A percentile compares a stretch with the other conserved stretches of the same genome.
phyloP scores from a whole-genome alignment of 306 rosid species.

The Myrica gale region DNA sequence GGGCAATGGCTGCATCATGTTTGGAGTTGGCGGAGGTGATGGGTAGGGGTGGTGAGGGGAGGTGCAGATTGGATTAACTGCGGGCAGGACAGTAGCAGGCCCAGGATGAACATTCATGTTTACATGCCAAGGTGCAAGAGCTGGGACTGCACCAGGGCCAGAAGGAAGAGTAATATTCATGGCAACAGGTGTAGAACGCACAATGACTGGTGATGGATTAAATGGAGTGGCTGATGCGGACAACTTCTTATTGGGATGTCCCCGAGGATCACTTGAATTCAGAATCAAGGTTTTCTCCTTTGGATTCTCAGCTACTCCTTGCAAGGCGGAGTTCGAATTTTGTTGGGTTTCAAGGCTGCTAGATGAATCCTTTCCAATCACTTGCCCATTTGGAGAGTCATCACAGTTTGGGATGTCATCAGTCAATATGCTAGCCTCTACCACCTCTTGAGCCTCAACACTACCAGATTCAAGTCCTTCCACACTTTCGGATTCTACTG shows the following conservation, averaged over 20 bases:
- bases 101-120: conserved; percentile 88
- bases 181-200: conserved; percentile 69
- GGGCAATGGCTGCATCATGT: conserved; percentile 86
- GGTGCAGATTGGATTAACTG: conserved; percentile 71
- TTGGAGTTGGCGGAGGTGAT: conserved; percentile 91
- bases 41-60: conserved; percentile 89
- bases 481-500: conserved; percentile 32
- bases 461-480: conserved; percentile 41
- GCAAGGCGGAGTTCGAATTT: conserved; percentile 39
- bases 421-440: conserved; percentile 34
- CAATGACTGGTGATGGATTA: conserved; percentile 72
- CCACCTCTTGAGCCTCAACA: conserved; percentile 44
- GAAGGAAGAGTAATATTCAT: conserved; percentile 67
- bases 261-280: conserved; percentile 47
- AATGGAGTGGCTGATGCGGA: conserved; percentile 98
- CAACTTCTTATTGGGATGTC: conserved; percentile 59
- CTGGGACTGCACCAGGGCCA: conserved; percentile 57
- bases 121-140: conserved; percentile 79
- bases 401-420: conserved; percentile 35
- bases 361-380: conserved; percentile 42
- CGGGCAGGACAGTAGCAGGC: conserved; percentile 49
- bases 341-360: conserved; percentile 46
- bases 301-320: conserved; percentile 48
- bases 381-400: conserved; percentile 43
- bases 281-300: conserved; percentile 37